Conservation (phyloP, 176 grass and related monocot genomes). For the Oryza officinalis region DNA sequence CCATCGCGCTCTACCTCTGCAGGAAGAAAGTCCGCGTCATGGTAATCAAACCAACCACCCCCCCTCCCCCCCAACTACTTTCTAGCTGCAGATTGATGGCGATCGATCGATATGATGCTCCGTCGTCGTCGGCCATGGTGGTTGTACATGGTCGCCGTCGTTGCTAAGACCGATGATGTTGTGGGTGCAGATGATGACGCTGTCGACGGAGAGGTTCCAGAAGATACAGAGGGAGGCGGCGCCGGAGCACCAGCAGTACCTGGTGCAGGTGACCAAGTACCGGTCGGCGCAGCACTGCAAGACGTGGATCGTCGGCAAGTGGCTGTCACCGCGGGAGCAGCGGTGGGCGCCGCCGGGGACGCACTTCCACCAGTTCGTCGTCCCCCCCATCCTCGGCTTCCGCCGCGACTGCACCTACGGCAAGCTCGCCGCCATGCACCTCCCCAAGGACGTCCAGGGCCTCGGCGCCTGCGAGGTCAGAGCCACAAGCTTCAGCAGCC, state of each 20-base stretch:
- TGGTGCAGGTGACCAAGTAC: conserved; percentile 82
- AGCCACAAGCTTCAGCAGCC: no score
- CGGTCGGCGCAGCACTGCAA: conserved; percentile 51
- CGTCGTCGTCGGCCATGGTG: no score
- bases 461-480: conserved; percentile 56
- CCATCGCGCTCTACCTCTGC: conserved; percentile 85
- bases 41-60: conserved; percentile 31
- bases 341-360: conserved; percentile 79
- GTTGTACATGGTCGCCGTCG: neutral
- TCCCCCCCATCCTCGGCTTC: conserved; percentile 77
- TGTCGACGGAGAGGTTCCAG: conserved; percentile 57
- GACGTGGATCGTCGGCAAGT: conserved; percentile 96
- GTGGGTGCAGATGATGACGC: conserved; percentile 56
- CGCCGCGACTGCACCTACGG: conserved; percentile 96
- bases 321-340: conserved; percentile 76
- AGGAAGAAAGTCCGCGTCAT: conserved; percentile 62
- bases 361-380: conserved; percentile 98
- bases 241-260: conserved; percentile 47
- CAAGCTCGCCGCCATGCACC: conserved; percentile 81
- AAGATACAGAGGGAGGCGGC: conserved; percentile 62
- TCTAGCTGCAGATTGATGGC: no score
- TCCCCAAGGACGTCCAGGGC: conserved; percentile 69
- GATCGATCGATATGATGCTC: no score
- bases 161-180: no score
- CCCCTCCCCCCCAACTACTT: no score